Base-by-base conservation (phyloP, 208 protist species). In the Leishmania lainsoni region DNA sequence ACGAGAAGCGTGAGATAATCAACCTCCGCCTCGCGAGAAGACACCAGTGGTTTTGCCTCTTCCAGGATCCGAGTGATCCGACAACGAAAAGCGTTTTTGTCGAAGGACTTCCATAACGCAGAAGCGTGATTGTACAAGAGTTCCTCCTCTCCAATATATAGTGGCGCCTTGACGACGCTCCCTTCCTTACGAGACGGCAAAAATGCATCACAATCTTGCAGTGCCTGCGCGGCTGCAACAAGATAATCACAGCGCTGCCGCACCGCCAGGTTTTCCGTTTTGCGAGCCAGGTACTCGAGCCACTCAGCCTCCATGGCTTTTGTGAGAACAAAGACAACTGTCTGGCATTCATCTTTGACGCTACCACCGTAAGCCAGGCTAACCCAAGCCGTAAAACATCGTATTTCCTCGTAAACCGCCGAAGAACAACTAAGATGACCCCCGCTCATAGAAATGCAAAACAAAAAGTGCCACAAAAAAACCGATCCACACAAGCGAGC, bases 381-480 rank as follows among this genome's bases (percentile, higher is more conserved):
- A 39, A 93, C 75, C 91, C 89, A 94, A 35, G 88, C 80, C 9
- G 82, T 76, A 83, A 89, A 86, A 26, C 83, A 76, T 5, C 76
- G 81, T 45, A 87, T 75, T 49, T 87, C 77, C 5, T n/a, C 42
- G 65, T 81, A 86, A 65, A 86, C 72, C 63, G 90, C 87, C 54
- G 86, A 92, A 32, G 83, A 66, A 48, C 59, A 49, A n/a, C 63
- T 89, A 49, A 92, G 80, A 12, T 77, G 68, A 45, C 89, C 88
- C 16, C 85, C 86, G 29, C 82, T 88, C 42, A 77, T 45, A 61
- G 89, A 84, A 35, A 83, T 17, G n/a, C 81, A 85, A 14, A 79
- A 83, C 29, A 81, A n/a, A 78, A 93, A 85, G 61, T 92, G 88
- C 59, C 80, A 85, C 79, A 94, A 65, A 76, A 94, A 85, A 74